Evolutionary conservation across 1,284 basidiomycete genomes (phyloP).

Genomic region (Puccinia novopanici): DNA sequence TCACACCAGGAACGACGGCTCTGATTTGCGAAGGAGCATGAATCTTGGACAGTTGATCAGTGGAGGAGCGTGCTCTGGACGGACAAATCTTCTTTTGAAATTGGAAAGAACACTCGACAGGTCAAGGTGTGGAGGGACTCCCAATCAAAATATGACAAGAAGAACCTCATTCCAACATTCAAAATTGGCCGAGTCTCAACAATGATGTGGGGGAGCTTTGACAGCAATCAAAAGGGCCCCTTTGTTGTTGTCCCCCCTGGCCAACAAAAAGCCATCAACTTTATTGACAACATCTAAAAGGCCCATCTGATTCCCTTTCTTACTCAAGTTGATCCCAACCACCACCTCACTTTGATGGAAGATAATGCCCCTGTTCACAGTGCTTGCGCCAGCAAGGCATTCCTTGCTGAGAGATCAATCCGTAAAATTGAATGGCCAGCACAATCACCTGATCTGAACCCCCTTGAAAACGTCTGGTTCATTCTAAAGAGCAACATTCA

Average conservation of each 20-base stretch:
- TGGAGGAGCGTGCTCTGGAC: slow-evolving; percentile 21
- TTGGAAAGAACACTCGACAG: slow-evolving; percentile 11
- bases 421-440: slow-evolving; percentile 2
- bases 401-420: background rate
- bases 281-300: background rate
- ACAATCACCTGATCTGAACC: slow-evolving; percentile 12
- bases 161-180: background rate
- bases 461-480: slow-evolving; percentile 8
- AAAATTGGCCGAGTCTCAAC: slow-evolving; percentile 3
- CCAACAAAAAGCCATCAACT: background rate
- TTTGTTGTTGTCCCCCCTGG: background rate
- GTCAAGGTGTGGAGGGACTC: background rate
- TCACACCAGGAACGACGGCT: background rate
- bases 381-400: background rate
- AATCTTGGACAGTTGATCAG: background rate
- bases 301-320: background rate
- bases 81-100: slow-evolving; percentile 29
- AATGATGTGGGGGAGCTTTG: background rate
- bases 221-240: background rate
- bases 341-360: background rate
- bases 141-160: slow-evolving; percentile 14
- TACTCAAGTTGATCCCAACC: background rate
- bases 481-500: background rate
- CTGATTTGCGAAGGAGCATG: background rate
- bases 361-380: background rate